Evolutionary conservation across 2,329 filamentous ascomycete species (phyloP).

Genomic region (Canariomyces notabilis): DNA sequence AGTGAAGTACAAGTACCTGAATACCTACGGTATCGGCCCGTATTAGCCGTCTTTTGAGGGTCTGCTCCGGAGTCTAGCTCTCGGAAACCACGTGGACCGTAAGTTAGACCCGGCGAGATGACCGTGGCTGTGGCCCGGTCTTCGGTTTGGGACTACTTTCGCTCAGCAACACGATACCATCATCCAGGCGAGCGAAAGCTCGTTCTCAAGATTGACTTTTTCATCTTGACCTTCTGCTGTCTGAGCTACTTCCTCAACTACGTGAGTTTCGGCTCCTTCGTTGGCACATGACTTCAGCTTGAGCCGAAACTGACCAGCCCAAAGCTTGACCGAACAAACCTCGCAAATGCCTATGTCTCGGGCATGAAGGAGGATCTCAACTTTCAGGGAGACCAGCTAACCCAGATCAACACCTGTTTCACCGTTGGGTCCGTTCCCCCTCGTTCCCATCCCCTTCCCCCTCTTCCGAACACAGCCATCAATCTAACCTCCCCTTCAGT

Average conservation of each 20-base stretch:
- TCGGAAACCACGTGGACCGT: no score
- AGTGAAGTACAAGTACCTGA: no score
- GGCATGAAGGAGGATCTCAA: constrained; percentile 48
- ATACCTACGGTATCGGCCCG: no score
- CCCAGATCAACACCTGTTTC: constrained; percentile 49
- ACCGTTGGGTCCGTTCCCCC: constrained; percentile 35
- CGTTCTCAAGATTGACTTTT: constrained; percentile 57
- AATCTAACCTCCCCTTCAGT: neutral
- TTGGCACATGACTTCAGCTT: neutral
- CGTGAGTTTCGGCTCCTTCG: constrained; percentile 29
- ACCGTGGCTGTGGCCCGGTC: constrained; percentile 13
- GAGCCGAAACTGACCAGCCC: neutral
- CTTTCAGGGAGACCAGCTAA: constrained; percentile 46
- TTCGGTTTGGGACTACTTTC: constrained; percentile 34
- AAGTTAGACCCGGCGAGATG: neutral
- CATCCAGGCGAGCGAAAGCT: constrained; percentile 40
- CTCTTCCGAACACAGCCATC: neutral
- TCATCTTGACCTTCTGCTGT: constrained; percentile 60
- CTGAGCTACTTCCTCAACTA: constrained; percentile 53
- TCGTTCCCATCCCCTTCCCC: neutral
- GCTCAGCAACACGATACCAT: constrained; percentile 16
- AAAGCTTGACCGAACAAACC: constrained; percentile 46
- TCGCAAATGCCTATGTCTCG: constrained; percentile 51
- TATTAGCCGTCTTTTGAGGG: no score
- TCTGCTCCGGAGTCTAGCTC: no score